Conservation (phyloP, 2,329 filamentous ascomycete species). For the Paramyrothecium roridum region DNA sequence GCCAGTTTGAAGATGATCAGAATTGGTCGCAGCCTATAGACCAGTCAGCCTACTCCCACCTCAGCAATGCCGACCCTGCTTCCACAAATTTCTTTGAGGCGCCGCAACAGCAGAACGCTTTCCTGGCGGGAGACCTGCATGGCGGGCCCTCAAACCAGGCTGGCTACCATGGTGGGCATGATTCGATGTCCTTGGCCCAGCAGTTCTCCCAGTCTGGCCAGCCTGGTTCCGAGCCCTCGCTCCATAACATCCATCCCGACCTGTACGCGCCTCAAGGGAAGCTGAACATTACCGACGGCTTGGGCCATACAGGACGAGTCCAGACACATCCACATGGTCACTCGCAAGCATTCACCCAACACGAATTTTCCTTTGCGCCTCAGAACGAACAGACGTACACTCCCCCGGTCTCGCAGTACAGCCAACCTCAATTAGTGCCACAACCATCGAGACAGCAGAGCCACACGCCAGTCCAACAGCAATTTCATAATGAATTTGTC, state of each 20-base stretch:
- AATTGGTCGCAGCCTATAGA: conserved; percentile 34
- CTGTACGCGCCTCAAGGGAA: conserved; percentile 29
- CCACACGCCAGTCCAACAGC: conserved; percentile 30
- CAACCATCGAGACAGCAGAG: conserved; percentile 26
- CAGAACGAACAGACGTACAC: conserved; percentile 29
- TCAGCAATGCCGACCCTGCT: conserved; percentile 25
- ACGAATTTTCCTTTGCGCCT: conserved; percentile 28
- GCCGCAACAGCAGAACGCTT: conserved; percentile 26
- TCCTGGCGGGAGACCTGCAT: conserved; percentile 24
- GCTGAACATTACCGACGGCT: conserved; percentile 20
- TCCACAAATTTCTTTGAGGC: conserved; percentile 31
- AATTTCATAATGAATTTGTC: conserved; percentile 1
- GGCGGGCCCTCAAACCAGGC: conserved; percentile 21
- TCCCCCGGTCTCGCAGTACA: conserved; percentile 26
- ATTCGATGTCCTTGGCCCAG: conserved; percentile 25
- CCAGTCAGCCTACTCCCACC: conserved; percentile 28
- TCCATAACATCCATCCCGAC: conserved; percentile 32
- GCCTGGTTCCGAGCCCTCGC: conserved; percentile 33
- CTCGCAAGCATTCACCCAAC: conserved; percentile 27
- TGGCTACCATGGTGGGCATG: conserved; percentile 26
- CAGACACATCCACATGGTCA: conserved; percentile 25
- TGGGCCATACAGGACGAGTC: conserved; percentile 26
- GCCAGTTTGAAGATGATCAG: conserved; percentile 35
- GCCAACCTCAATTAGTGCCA: conserved; percentile 28
- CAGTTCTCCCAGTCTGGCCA: conserved; percentile 29